phyloP scores from a whole-genome alignment of 768 basidiomycete genomes.

The Phylloporus rhodoxanthus region DNA sequence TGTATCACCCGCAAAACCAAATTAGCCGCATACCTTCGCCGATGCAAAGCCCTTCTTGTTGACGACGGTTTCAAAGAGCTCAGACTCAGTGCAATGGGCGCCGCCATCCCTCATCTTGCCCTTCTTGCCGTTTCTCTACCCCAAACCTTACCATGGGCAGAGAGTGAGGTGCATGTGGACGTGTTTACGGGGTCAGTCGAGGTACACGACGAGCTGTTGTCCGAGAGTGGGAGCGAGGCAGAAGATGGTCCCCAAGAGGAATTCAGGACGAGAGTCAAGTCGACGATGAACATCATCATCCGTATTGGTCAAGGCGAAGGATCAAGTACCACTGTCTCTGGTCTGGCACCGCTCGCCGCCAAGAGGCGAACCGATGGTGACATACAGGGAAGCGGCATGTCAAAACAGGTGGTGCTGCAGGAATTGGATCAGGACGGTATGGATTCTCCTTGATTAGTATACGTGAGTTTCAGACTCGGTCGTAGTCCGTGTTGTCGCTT shows the following conservation, averaged over 20 bases:
- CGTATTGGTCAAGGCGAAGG: slow-evolving; percentile 58
- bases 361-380: slow-evolving; percentile 6
- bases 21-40: slow-evolving; percentile 65
- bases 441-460: slow-evolving; percentile 25
- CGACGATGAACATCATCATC: slow-evolving; percentile 55
- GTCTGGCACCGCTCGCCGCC: neutral
- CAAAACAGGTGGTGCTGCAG: slow-evolving; percentile 32
- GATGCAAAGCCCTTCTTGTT: slow-evolving; percentile 68
- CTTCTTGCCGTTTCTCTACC: slow-evolving; percentile 68
- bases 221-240: slow-evolving; percentile 43
- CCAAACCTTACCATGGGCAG: slow-evolving; percentile 59
- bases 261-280: slow-evolving; percentile 62
- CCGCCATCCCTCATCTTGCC: slow-evolving; percentile 78
- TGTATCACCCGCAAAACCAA: slow-evolving; percentile 74
- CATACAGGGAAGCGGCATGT: slow-evolving; percentile 1
- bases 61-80: slow-evolving; percentile 77
- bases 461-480: neutral
- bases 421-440: slow-evolving; percentile 42
- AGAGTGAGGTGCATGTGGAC: slow-evolving; percentile 56
- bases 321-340: slow-evolving; percentile 14
- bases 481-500: neutral
- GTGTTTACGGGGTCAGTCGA: slow-evolving; percentile 65
- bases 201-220: slow-evolving; percentile 70
- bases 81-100: slow-evolving; percentile 78
- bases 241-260: slow-evolving; percentile 51